Evolutionary conservation across 257 asterid genomes (phyloP).

Genomic region (Phtheirospermum japonicum): DNA sequence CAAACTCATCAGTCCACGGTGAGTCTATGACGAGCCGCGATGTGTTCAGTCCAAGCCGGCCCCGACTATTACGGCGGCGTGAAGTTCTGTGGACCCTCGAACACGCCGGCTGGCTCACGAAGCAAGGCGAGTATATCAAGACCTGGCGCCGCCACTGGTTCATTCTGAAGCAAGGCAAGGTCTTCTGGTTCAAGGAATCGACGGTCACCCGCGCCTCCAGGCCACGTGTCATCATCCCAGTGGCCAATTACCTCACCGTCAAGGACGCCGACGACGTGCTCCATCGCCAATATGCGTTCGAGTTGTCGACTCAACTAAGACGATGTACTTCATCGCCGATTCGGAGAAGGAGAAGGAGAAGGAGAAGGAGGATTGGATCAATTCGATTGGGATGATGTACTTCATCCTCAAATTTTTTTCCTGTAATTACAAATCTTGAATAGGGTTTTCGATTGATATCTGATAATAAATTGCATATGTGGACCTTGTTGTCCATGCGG

Average conservation of each 20-base stretch:
- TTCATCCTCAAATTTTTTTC: too few species aligned
- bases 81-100: constrained; percentile 65
- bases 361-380: constrained; percentile 89
- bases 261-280: constrained; percentile 82
- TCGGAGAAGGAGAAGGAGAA: constrained; percentile 75
- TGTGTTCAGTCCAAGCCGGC: constrained; percentile 46
- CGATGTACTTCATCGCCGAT: constrained; percentile 80
- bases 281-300: constrained; percentile 65
- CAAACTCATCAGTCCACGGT: constrained; percentile 30
- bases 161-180: too few species aligned
- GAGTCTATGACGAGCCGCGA: constrained; percentile 67
- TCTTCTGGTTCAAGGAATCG: too few species aligned
- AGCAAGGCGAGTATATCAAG: too few species aligned
- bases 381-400: constrained; percentile 73
- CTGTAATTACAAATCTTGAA: too few species aligned
- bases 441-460: too few species aligned
- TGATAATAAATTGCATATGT: constrained; percentile 19
- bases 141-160: too few species aligned
- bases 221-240: constrained; percentile 73
- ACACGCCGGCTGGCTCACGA: too few species aligned
- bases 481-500: constrained; percentile 15
- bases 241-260: constrained; percentile 59
- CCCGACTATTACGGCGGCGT: constrained; percentile 55
- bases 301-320: constrained; percentile 61
- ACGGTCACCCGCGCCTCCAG: constrained; percentile 46